These are phyloP conservation scores for Clavispora asparagi DNA, from an alignment of 805 yeast species.

Conservation along the genomic window DNA sequence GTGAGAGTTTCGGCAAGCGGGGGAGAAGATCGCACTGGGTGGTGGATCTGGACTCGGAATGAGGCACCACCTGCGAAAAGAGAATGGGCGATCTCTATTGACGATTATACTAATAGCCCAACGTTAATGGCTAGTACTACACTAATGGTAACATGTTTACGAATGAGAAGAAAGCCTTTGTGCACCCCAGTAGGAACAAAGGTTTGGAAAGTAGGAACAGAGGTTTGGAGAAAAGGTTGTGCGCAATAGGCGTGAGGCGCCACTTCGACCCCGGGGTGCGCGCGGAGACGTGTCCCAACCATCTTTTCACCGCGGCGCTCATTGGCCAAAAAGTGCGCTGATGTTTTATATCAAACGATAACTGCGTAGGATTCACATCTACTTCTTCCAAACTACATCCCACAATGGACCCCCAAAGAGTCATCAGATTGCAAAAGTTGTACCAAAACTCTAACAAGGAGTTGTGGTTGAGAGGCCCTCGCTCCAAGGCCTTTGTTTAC, in stretches of 20 bases:
- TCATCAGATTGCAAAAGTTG: slow-evolving; percentile 40
- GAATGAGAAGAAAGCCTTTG: neutral
- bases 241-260: neutral
- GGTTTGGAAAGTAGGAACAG: too few relatives aligned
- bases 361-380: slow-evolving; percentile 1
- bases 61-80: neutral
- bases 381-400: slow-evolving; percentile 1
- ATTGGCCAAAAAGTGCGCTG: slow-evolving; percentile 15
- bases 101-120: neutral
- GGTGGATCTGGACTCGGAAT: slow-evolving; percentile 11
- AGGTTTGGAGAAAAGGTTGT: too few relatives aligned
- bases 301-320: neutral
- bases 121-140: neutral
- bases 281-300: slow-evolving; percentile 1
- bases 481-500: slow-evolving; percentile 62
- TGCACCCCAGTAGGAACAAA: neutral
- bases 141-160: neutral
- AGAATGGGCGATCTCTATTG: neutral
- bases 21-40: neutral
- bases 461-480: slow-evolving; percentile 42
- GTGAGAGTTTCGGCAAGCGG: neutral
- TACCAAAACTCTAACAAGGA: slow-evolving; percentile 39
- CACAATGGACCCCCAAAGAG: slow-evolving; percentile 43
- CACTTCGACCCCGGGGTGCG: neutral
- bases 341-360: slow-evolving; percentile 1